Conservation (phyloP, 78 protist genomes). For the Emiliania huxleyi region DNA sequence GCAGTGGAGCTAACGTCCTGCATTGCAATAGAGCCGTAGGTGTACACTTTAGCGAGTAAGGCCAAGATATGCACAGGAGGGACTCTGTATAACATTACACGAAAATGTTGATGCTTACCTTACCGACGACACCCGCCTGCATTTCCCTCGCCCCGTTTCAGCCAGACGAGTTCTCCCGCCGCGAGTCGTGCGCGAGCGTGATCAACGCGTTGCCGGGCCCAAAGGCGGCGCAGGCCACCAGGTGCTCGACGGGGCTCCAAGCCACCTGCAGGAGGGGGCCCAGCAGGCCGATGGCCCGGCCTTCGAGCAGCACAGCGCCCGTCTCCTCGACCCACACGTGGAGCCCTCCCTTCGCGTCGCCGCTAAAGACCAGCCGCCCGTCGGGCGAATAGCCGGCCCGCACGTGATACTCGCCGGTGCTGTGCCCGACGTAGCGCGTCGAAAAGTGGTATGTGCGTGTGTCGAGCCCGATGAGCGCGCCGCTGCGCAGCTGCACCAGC, state of each 20-base stretch:
- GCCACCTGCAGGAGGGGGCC: not conserved
- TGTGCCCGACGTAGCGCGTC: not conserved
- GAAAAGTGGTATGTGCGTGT: not conserved
- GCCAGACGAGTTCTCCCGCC: too few species aligned
- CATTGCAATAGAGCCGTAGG: too few species aligned
- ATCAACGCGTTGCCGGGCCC: not conserved
- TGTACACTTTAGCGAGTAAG: too few species aligned
- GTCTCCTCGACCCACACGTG: not conserved
- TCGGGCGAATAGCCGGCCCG: not conserved
- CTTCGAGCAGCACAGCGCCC: not conserved
- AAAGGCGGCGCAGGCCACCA: not conserved
- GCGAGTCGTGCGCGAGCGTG: too few species aligned
- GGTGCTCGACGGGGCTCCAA: not conserved
- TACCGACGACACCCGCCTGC: too few species aligned
- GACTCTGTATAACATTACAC: too few species aligned
- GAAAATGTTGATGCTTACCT: too few species aligned
- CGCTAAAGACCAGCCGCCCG: not conserved
- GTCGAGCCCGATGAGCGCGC: not conserved
- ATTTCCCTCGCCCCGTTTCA: too few species aligned
- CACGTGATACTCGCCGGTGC: not conserved
- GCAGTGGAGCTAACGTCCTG: too few species aligned
- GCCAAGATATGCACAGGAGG: too few species aligned
- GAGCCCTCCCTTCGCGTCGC: not conserved
- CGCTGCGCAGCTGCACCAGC: not conserved
- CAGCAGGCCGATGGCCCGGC: not conserved